Evolutionary conservation across 768 basidiomycete species (phyloP), one percentile per base, ranked within the genome.

Genomic region (Cantharellus cinnabarinus): DNA sequence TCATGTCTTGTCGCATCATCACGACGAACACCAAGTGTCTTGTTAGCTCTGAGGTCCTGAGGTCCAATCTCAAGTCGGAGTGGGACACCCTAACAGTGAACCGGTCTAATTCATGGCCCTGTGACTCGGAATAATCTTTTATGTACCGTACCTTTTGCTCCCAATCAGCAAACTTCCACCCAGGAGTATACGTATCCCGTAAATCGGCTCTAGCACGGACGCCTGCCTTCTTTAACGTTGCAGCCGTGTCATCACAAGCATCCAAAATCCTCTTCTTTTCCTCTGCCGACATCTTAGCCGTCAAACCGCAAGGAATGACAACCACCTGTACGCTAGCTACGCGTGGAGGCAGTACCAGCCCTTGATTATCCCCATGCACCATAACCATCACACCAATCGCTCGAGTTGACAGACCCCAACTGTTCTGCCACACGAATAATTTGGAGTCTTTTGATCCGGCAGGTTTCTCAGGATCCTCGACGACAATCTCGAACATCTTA

Each of bases 91-190:
- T 91, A 64, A 3, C 10, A 15, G 3, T 3, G 42, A 50, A 14
- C 52, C 37, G 57, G 37, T 50, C 29, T 59, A 7, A 54, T 10
- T 37, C 10, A 56, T 50, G 7, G 50, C 5, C 7, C 29, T 51
- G 29, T n/a, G 39, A 48, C 37, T 42, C 59, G 61, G 71, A 53
- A 29, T 29, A 29, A 29, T 29, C 20, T 29, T 29, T 29, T 29
- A 29, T 29, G 20, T 29, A 29, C 20, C 20, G 20, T 62, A 86
- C 89, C 80, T 94, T 89, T 72, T 97, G 85, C 74, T 99, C 95
- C 91, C 94, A 97, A 66, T 98, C 89, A 68, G 97, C 95, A 75
- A 95, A 99, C 73, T 99, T 99, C 75, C 85, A 98, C 39, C 95
- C 95, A 4, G 95, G 95, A 39, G 94, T 98, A 71, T 98, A 95